A percentile compares a stretch with the other conserved stretches of the same genome.
These are phyloP conservation scores for Apiospora sp. DNA, from an alignment of 2,329 filamentous ascomycete species.

Conservation along the genomic window DNA sequence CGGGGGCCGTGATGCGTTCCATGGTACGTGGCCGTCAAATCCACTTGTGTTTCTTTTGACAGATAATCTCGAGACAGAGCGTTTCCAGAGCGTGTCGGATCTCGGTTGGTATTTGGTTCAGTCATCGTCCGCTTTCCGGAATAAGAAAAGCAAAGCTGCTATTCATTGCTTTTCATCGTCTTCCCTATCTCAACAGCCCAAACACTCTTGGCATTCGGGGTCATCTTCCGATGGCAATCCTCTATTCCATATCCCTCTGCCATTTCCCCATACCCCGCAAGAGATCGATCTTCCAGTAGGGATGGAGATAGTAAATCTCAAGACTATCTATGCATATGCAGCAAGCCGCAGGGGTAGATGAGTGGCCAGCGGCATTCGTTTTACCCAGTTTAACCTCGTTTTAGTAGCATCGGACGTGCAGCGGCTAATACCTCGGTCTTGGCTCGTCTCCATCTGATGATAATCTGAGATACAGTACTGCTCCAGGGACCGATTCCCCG, in stretches of 20 bases:
- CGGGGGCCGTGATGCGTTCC: neutral
- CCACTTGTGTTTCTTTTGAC: neutral
- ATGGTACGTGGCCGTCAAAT: neutral
- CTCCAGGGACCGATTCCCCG: neutral
- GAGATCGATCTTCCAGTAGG: neutral
- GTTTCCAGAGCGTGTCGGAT: neutral
- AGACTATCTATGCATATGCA: neutral
- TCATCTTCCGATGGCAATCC: neutral
- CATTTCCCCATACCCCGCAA: conserved; percentile 19
- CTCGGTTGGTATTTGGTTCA: neutral
- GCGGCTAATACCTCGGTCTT: neutral
- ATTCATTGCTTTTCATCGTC: neutral
- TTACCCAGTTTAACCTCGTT: neutral
- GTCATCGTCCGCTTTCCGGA: too few relatives aligned
- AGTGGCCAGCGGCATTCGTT: neutral
- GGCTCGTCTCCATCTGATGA: neutral
- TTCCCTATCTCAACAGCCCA: neutral
- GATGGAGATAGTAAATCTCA: neutral
- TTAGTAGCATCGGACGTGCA: neutral
- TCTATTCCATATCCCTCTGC: neutral
- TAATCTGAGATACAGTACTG: neutral
- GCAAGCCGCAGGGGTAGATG: neutral
- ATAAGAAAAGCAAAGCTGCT: neutral
- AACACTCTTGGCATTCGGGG: neutral
- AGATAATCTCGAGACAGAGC: neutral